These are phyloP conservation scores for Eutreptiella sp. DNA, from an alignment of 208 protist genomes.

Conservation along the genomic window DNA sequence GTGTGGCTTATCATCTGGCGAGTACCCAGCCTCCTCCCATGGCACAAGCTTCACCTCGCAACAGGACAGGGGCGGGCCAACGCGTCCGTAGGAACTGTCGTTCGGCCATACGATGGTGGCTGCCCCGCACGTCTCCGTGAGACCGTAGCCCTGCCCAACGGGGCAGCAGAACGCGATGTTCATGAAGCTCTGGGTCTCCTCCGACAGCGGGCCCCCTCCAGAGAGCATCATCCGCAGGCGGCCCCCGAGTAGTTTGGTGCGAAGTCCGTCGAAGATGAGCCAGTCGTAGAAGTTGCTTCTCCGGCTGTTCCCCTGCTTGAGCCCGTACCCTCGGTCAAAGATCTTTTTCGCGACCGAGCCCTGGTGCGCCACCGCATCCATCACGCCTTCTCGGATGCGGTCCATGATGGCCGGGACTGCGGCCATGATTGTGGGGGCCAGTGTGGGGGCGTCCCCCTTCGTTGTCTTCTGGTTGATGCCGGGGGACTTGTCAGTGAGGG, in stretches of 20 bases:
- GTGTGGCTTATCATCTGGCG: no score
- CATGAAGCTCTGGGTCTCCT: slow-evolving; percentile 56
- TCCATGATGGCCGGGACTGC: slow-evolving; percentile 59
- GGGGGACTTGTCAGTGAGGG: no score
- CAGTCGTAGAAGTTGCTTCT: slow-evolving; percentile 64
- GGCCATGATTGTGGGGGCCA: slow-evolving; percentile 56
- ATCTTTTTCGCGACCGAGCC: slow-evolving; percentile 44
- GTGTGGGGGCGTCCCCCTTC: not conserved
- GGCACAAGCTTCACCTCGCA: slow-evolving; percentile 83
- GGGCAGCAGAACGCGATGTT: slow-evolving; percentile 51
- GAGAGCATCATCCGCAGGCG: slow-evolving; percentile 51
- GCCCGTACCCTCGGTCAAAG: slow-evolving; percentile 59
- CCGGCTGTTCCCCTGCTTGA: slow-evolving; percentile 41
- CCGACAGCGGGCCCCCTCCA: slow-evolving; percentile 53
- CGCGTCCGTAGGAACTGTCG: slow-evolving; percentile 52
- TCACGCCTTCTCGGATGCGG: slow-evolving; percentile 42
- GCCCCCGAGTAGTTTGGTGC: slow-evolving; percentile 59
- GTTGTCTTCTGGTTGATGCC: no score
- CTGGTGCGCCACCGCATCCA: slow-evolving; percentile 40
- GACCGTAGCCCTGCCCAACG: slow-evolving; percentile 70
- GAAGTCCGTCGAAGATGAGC: slow-evolving; percentile 62
- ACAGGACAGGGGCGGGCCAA: slow-evolving; percentile 56
- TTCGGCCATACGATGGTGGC: slow-evolving; percentile 53
- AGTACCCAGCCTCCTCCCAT: no score
- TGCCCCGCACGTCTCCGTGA: slow-evolving; percentile 63